phyloP scores from a whole-genome alignment of 1,139 yeast species.

The Geotrichum reessii region DNA sequence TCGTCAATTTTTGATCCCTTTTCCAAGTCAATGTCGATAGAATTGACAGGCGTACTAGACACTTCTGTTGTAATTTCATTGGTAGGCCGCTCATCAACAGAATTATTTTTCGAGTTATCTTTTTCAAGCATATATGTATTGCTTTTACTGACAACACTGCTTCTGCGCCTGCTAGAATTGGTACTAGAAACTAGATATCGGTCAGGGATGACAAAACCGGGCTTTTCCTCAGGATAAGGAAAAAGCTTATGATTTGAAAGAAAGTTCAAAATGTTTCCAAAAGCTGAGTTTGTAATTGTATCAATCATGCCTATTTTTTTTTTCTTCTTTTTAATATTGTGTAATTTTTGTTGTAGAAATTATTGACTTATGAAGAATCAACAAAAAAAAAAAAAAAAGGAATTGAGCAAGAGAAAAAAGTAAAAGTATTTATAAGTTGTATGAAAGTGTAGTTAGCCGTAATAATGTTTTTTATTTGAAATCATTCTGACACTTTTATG shows the following conservation, averaged over 20 bases:
- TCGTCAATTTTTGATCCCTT: neutral
- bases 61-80: neutral
- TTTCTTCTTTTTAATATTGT: too few species aligned
- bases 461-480: too few species aligned
- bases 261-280: neutral
- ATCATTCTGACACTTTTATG: too few species aligned
- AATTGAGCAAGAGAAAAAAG: too few species aligned
- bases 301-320: neutral
- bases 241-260: too few species aligned
- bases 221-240: conserved; percentile 20
- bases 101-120: neutral
- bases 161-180: neutral
- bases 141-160: neutral
- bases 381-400: too few species aligned
- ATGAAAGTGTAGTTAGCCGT: too few species aligned
- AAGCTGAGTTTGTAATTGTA: neutral
- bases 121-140: neutral
- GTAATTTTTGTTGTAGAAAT: too few species aligned
- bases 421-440: too few species aligned
- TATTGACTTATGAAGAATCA: too few species aligned
- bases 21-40: neutral
- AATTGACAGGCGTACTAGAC: neutral
- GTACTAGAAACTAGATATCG: conserved; percentile 10
- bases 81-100: conserved; percentile 9
- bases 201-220: conserved; percentile 21